Conservation (phyloP, 345 rosid genomes). For the Populus pruinosa region DNA sequence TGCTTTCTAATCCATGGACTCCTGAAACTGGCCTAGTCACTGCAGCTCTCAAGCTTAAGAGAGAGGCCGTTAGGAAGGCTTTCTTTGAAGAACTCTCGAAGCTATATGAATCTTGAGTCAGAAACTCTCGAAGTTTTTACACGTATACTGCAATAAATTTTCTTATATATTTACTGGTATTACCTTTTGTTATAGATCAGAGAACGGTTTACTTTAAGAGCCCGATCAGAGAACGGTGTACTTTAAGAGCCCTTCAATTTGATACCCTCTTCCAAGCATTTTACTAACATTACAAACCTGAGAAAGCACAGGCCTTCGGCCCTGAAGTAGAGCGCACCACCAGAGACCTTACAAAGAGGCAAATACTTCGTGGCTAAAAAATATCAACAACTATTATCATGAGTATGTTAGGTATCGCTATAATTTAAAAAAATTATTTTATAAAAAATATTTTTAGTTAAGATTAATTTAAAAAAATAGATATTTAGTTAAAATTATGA, state of each 20-base stretch:
- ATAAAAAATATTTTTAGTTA: too few species aligned
- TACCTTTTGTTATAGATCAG: background rate
- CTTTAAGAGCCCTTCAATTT: background rate
- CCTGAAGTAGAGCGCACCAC: too few species aligned
- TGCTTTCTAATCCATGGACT: conserved; percentile 83
- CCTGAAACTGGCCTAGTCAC: conserved; percentile 94
- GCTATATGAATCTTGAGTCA: conserved; percentile 44
- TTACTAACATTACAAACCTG: too few species aligned
- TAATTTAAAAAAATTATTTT: too few species aligned
- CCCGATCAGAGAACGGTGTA: background rate
- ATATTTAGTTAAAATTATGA: too few species aligned
- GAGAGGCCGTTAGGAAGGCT: conserved; percentile 70
- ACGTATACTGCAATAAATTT: background rate
- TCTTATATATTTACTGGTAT: background rate
- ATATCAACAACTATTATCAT: too few species aligned
- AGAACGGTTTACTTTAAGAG: background rate
- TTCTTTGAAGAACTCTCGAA: conserved; percentile 69
- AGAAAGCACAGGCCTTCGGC: too few species aligned
- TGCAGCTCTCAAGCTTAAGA: conserved; percentile 90
- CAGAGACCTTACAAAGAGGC: too few species aligned
- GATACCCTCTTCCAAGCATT: background rate
- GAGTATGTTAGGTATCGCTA: too few species aligned
- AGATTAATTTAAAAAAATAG: too few species aligned
- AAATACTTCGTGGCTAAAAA: too few species aligned
- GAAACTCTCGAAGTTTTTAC: conserved; percentile 55